Conservation (phyloP, 2,329 filamentous ascomycete genomes). For the Aureobasidium mangrovei region DNA sequence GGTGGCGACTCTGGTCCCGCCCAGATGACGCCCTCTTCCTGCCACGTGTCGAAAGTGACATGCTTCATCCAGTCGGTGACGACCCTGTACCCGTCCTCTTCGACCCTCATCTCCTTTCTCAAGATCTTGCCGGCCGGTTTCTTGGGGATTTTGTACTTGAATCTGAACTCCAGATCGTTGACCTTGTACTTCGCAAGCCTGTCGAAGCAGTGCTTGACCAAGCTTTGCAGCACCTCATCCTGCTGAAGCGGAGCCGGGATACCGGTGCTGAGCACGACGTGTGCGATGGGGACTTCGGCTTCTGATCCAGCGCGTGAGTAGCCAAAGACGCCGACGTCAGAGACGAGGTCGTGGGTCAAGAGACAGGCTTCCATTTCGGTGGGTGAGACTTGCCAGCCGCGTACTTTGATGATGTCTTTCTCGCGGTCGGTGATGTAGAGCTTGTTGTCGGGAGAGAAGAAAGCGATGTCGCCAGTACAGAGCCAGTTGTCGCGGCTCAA, state of each 20-base stretch:
- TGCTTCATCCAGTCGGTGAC: neutral
- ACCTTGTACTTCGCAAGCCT: slow-evolving; percentile 32
- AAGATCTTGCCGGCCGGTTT: slow-evolving; percentile 26
- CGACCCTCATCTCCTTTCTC: slow-evolving; percentile 12
- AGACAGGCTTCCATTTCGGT: slow-evolving; percentile 27
- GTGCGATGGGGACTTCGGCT: slow-evolving; percentile 18
- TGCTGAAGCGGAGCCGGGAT: neutral
- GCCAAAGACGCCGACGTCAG: slow-evolving; percentile 23
- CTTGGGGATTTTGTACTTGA: slow-evolving; percentile 26
- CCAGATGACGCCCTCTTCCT: no score
- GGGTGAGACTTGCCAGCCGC: slow-evolving; percentile 28
- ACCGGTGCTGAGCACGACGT: slow-evolving; percentile 15
- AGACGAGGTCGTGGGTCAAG: slow-evolving; percentile 19
- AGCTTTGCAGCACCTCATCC: slow-evolving; percentile 23
- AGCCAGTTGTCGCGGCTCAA: slow-evolving; percentile 19
- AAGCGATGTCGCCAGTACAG: slow-evolving; percentile 34
- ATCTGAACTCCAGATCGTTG: slow-evolving; percentile 17
- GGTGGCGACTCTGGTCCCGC: no score
- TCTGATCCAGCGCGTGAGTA: neutral
- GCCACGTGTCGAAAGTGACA: no score
- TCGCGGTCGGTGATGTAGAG: slow-evolving; percentile 27
- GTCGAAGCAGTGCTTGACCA: slow-evolving; percentile 18
- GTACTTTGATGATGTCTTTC: slow-evolving; percentile 28
- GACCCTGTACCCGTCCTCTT: neutral
- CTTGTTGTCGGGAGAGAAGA: slow-evolving; percentile 21